A percentile compares a stretch with the other conserved stretches of the same genome.
Evolutionary conservation across 768 basidiomycete species (phyloP).

Genomic region (Kwoniella dejecticola): DNA sequence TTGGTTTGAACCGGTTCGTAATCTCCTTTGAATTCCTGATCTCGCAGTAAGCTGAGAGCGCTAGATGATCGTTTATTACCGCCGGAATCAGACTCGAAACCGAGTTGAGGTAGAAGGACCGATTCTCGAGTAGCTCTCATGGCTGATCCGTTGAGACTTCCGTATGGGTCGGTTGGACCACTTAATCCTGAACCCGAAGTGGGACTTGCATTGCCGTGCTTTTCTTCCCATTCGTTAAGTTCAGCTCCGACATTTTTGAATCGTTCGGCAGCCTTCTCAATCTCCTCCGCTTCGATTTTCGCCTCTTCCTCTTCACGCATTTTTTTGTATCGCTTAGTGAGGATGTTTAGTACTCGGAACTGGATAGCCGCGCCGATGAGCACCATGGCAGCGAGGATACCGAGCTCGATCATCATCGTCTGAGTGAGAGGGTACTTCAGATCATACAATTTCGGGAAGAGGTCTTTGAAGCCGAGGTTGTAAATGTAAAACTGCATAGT

Average conservation of each 20-base stretch:
- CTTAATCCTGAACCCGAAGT: constrained; percentile 16
- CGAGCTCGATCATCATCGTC: constrained; percentile 90
- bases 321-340: constrained; percentile 71
- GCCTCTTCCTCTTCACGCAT: constrained; percentile 70
- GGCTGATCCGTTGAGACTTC: not conserved
- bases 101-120: constrained; percentile 30
- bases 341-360: constrained; percentile 76
- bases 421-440: constrained; percentile 80
- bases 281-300: constrained; percentile 72
- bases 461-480: constrained; percentile 80
- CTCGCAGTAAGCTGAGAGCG: constrained; percentile 29
- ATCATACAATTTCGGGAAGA: constrained; percentile 75
- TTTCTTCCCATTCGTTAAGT: constrained; percentile 81
- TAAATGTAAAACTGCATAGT: constrained; percentile 80
- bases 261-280: constrained; percentile 70
- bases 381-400: constrained; percentile 77
- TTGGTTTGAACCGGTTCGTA: constrained; percentile 19
- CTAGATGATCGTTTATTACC: constrained; percentile 12
- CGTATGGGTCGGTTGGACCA: constrained; percentile 7
- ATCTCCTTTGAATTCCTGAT: constrained; percentile 9
- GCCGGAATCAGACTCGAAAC: constrained; percentile 23
- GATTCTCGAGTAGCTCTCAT: constrained; percentile 11
- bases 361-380: constrained; percentile 89
- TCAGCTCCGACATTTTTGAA: constrained; percentile 70
- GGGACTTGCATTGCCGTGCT: constrained; percentile 65